Conservation (phyloP, 257 asterid species). For the Scutellaria barbata region DNA sequence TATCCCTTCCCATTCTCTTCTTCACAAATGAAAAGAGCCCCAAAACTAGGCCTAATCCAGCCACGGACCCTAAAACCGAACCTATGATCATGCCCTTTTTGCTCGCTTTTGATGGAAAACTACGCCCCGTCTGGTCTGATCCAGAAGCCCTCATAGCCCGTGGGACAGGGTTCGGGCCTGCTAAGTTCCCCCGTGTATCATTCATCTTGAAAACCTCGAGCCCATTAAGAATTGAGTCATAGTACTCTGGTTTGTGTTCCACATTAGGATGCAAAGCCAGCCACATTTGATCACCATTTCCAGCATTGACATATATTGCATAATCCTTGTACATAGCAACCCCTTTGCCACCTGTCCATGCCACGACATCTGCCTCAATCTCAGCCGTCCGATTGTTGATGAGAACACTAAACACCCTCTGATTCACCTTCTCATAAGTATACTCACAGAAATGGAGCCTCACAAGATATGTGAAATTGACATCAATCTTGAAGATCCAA, state of each 20-base stretch:
- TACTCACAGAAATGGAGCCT: conserved; percentile 83
- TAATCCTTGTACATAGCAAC: conserved; percentile 63
- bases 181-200: conserved; percentile 55
- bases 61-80: conserved; percentile 42
- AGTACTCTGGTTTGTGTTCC: conserved; percentile 52
- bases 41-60: conserved; percentile 36
- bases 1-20: conserved; percentile 14
- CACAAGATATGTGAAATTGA: conserved; percentile 63
- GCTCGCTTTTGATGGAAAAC: conserved; percentile 31
- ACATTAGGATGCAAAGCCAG: conserved; percentile 61
- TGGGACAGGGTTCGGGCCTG: conserved; percentile 66
- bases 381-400: conserved; percentile 62
- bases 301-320: conserved; percentile 41
- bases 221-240: conserved; percentile 69
- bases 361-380: conserved; percentile 58
- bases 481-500: conserved; percentile 70
- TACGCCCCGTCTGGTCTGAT: background rate
- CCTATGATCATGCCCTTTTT: conserved; percentile 37
- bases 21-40: conserved; percentile 37
- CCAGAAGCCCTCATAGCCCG: background rate
- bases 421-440: conserved; percentile 51
- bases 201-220: conserved; percentile 75
- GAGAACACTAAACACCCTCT: conserved; percentile 63
- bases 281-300: conserved; percentile 46
- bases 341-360: conserved; percentile 53